Evolutionary conservation across 192 early-diverging fungal genomes (phyloP), one percentile per base, ranked within the genome.

Genomic region (Coemansia sp.): DNA sequence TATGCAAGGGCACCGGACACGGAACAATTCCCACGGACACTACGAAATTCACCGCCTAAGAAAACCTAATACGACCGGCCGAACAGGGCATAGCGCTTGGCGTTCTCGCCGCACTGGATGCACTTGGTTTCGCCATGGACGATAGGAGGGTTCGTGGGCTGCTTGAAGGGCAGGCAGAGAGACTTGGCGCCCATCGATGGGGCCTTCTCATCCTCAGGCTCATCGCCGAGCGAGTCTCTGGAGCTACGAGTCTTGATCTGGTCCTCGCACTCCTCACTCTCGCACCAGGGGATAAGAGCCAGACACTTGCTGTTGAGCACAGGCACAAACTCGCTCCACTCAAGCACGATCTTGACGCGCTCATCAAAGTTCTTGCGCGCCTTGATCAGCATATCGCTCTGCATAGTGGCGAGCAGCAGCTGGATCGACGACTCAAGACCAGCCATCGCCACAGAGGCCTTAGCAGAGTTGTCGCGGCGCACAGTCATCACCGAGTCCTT

Each of bases 181-280:
- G 96, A 96, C 84, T 99, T 99, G 65, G 98, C 98, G 60, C 98
- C 98, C 98, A 99, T 99, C 19, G 96, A 97, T 37, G 98, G 98
- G 59, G 94, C 98, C 84, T 92, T 92, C 39, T 98, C 96, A 70
- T 99, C 96, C 65, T 90, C 89, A 35, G 89, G 87, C 86, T 99
- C 93, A 35, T 86, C 89, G 43, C 70, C 61, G 38, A 64, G 74
- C 25, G 73, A 70, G 37, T 84, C 91, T 70, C 92, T 84, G 1
- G 93, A 85, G 81, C 91, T 93, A 58, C 91, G 84, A 35, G 94
- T 94, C 89, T 99, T 99, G 72, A 99, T 97, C 68, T 90, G 87
- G 37, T 98, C 96, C 84, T 99, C 98, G 76, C 98, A 99, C 53
- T 76, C 88, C 3, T 74, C 80, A 32, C 87, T 82, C 79, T 98